Conservation (phyloP, 352 stramenopile species). For the Pythium sukuiense region DNA sequence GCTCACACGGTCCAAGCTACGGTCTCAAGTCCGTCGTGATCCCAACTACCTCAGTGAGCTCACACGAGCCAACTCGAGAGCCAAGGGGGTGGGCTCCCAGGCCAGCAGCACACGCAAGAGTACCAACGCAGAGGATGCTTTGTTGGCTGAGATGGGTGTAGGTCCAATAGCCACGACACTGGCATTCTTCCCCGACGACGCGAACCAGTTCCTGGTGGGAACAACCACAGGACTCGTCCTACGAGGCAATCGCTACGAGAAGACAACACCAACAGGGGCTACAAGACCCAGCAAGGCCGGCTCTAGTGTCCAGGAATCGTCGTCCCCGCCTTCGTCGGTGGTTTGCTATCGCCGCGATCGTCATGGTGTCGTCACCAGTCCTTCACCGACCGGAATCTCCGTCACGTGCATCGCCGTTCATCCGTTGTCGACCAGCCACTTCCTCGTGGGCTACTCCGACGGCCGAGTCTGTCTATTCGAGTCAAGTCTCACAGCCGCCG, state of each 20-base stretch:
- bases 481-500: constrained; percentile 28
- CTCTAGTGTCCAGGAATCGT: neutral
- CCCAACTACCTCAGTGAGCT: neutral
- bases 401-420: constrained; percentile 53
- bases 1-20: constrained; percentile 11
- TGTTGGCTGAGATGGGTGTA: constrained; percentile 18
- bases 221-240: constrained; percentile 18
- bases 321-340: neutral
- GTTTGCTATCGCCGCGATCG: constrained; percentile 17
- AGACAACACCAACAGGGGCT: constrained; percentile 3
- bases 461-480: constrained; percentile 58
- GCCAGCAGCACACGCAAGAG: constrained; percentile 9
- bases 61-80: neutral
- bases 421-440: constrained; percentile 47
- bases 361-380: neutral
- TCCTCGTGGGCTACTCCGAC: constrained; percentile 67
- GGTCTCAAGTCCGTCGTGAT: neutral
- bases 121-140: neutral
- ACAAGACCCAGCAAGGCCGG: constrained; percentile 9
- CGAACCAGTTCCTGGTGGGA: constrained; percentile 46
- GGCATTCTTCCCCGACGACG: constrained; percentile 52
- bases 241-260: constrained; percentile 45
- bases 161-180: constrained; percentile 50
- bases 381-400: constrained; percentile 23
- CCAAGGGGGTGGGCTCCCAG: neutral